Base-by-base conservation (phyloP, 2,329 filamentous ascomycete species). In the Beauveria varroae region DNA sequence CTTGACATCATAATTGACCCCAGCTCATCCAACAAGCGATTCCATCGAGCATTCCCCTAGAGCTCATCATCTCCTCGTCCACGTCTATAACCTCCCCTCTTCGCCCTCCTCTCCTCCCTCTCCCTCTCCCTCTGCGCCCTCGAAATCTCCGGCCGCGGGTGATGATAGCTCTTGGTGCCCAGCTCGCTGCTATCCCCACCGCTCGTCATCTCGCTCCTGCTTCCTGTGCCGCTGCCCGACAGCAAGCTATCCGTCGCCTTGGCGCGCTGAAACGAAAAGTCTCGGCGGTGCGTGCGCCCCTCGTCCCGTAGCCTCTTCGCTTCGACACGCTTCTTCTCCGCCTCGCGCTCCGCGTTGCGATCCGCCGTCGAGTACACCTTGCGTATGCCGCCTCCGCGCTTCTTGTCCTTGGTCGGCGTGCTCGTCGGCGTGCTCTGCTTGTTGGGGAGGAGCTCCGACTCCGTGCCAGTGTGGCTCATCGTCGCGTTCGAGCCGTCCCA, bases 401-500 rank as follows among this genome's bases (percentile, higher is more conserved):
- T 53, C 49, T 52, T 53, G 37, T 53, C 57, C 72, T 81, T 79
- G 57, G 76, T 77, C 0, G 82, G 81, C 63, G 78, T 85, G 72
- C 68, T 78, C 60, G 81, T 84, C 1, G 82, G 83, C 65, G 80
- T 84, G 69, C 74, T 74, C 74, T 87, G 79, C 68, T 80, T 77
- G 73, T 86, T 78, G 61, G 75, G 76, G 59, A 87, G 80, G 44
- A 88, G 79, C 65, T 89, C 82, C 64, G 85, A 81, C 20, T 72
- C 71, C 56, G 85, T 79, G 67, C 80, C 82, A 43, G 86, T 84
- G n/a, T 79, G 82, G 40, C 86, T 86, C 69, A 82, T 83, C 66
- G 87, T 86, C 54, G 87, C 88, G 73, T 84, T 86, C 20, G 82
- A 84, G 50, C 90, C 90, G 70, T 96, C 90, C 81, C 91, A 96